Evolutionary conservation across 768 basidiomycete species (phyloP).

Genomic region (Auricularia sp.): DNA sequence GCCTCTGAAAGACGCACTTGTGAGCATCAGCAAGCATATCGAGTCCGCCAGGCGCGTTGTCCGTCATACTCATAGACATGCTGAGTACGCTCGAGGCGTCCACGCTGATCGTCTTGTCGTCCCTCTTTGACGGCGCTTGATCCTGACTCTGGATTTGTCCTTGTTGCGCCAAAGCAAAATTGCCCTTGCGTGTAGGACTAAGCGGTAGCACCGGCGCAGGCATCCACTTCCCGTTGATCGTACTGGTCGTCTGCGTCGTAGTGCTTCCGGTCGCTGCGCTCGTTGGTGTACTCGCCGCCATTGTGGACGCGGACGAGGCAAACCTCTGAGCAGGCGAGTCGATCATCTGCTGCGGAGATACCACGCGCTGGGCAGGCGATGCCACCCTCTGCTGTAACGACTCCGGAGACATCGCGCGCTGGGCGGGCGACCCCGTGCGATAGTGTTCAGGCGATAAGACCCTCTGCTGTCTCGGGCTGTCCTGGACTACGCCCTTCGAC

Average conservation of each 20-base stretch:
- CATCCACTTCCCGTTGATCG: background rate
- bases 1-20: background rate
- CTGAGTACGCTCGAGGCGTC: background rate
- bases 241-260: background rate
- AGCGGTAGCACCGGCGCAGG: background rate
- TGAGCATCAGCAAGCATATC: background rate
- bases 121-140: background rate
- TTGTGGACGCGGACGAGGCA: background rate
- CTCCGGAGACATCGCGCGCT: no score
- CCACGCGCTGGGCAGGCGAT: no score
- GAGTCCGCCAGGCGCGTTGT: background rate
- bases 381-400: no score
- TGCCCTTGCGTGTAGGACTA: background rate
- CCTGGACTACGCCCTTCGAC: background rate
- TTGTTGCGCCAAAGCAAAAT: background rate
- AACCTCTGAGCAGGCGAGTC: no score
- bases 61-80: background rate
- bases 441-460: no score
- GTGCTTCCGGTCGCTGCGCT: background rate
- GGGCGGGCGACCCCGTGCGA: no score
- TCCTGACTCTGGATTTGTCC: background rate
- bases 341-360: no score
- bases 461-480: no score
- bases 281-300: background rate
- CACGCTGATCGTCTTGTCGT: background rate